Evolutionary conservation across 148 eudicot genomes (phyloP).

Genomic region (Rhododendron mucronatum): DNA sequence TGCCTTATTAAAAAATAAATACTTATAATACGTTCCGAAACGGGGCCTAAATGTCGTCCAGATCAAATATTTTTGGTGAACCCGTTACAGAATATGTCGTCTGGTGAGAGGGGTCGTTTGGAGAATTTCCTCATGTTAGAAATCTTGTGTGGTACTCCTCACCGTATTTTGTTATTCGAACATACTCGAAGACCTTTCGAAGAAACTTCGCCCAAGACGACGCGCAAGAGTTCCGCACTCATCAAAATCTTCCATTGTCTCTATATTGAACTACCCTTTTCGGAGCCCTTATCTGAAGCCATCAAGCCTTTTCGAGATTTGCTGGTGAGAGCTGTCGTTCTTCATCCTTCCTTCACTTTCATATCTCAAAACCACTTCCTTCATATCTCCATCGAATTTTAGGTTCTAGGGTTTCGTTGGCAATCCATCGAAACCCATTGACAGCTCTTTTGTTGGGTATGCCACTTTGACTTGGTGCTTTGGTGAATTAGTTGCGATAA

Average conservation of each 20-base stretch:
- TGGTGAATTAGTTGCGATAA: background rate
- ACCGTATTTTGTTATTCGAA: background rate
- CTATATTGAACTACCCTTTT: background rate
- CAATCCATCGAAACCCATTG: background rate
- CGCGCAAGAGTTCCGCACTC: background rate
- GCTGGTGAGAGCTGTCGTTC: background rate
- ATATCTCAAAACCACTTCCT: background rate
- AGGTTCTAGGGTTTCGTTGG: background rate
- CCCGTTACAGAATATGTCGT: no score
- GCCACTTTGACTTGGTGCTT: background rate
- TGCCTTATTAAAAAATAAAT: no score
- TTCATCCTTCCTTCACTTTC: background rate
- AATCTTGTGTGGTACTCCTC: no score
- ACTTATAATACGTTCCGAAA: no score
- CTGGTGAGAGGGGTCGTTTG: no score
- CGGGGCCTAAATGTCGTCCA: no score
- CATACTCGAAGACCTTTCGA: background rate
- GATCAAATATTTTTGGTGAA: no score
- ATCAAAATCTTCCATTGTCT: background rate
- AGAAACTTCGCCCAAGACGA: conserved; percentile 1
- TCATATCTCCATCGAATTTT: background rate
- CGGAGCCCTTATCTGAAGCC: background rate
- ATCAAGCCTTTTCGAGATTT: background rate
- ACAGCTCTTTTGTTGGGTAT: background rate
- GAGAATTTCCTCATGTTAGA: no score